Percentiles rank a stretch among this genome's conserved stretches.
Conservation (phyloP, 2,329 filamentous ascomycete species). For the Cladophialophora exuberans region DNA sequence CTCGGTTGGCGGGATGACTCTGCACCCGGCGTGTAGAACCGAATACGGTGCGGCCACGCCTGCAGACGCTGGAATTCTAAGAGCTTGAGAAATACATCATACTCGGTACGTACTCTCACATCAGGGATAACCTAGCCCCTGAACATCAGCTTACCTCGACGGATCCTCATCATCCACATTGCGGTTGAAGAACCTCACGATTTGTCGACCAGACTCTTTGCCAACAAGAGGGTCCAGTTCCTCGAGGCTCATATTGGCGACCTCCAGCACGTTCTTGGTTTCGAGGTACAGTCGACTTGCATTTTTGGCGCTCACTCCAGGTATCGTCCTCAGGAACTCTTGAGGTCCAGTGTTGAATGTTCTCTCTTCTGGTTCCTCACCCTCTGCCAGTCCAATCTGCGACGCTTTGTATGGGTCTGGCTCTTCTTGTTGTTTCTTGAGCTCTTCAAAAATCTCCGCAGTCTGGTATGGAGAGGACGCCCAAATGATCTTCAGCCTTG, state of each 20-base stretch:
- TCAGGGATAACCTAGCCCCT: background rate
- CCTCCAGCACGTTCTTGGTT: conserved; percentile 74
- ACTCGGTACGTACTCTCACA: background rate
- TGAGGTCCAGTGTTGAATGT: conserved; percentile 83
- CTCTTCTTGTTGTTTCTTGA: conserved; percentile 88
- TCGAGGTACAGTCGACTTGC: conserved; percentile 72
- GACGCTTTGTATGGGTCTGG: conserved; percentile 89
- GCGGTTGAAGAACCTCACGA: conserved; percentile 78
- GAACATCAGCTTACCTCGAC: background rate
- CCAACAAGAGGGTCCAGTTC: conserved; percentile 78
- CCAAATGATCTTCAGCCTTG: conserved; percentile 89
- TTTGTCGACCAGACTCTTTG: conserved; percentile 73
- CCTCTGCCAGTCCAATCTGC: conserved; percentile 69
- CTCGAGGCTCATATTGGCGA: conserved; percentile 81
- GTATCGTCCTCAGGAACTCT: conserved; percentile 85
- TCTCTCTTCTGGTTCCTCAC: conserved; percentile 64
- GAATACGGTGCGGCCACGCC: background rate
- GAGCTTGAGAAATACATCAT: background rate
- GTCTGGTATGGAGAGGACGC: conserved; percentile 92
- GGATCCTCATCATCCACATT: conserved; percentile 56
- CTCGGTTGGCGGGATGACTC: too few relatives aligned
- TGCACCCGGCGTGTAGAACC: too few relatives aligned
- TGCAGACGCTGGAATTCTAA: background rate
- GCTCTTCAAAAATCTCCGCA: conserved; percentile 90
- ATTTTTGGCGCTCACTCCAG: conserved; percentile 80